Conservation (phyloP, 2,329 filamentous ascomycete genomes). For the Macrophomina phaseolina region DNA sequence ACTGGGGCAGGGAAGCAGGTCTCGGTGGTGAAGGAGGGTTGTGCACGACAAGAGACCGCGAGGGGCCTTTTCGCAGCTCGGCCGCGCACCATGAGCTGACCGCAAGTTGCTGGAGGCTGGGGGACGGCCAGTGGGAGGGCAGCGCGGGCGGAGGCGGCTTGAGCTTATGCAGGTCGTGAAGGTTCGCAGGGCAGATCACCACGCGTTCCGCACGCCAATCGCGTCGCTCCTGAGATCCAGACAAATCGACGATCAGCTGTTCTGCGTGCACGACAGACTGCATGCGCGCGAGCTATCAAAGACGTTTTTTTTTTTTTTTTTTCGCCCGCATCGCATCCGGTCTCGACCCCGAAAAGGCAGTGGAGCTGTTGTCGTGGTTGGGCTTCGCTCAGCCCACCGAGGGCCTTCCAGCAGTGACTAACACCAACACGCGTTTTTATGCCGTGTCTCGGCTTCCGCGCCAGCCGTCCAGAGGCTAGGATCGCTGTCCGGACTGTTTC, state of each 20-base stretch:
- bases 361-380: constrained; percentile 5
- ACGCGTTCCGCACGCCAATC: neutral
- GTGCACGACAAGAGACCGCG: constrained; percentile 1
- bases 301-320: neutral
- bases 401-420: neutral
- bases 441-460: neutral
- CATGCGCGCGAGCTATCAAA: constrained; percentile 14
- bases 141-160: neutral
- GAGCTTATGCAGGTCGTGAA: constrained; percentile 12
- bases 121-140: neutral
- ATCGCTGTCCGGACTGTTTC: constrained; percentile 2
- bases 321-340: neutral
- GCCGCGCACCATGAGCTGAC: constrained; percentile 5
- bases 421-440: neutral
- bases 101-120: constrained; percentile 3
- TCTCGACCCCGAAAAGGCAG: neutral
- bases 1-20: neutral
- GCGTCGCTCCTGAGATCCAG: constrained; percentile 15
- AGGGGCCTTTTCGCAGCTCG: neutral
- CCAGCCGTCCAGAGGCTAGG: neutral
- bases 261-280: neutral
- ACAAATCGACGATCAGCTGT: constrained; percentile 13
- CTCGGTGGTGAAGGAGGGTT: neutral
- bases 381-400: neutral
- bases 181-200: constrained; percentile 14